Percentiles rank a stretch among this genome's conserved stretches.
Conservation (phyloP, 208 protist genomes). For the Kentomonas sorsogonicus region DNA sequence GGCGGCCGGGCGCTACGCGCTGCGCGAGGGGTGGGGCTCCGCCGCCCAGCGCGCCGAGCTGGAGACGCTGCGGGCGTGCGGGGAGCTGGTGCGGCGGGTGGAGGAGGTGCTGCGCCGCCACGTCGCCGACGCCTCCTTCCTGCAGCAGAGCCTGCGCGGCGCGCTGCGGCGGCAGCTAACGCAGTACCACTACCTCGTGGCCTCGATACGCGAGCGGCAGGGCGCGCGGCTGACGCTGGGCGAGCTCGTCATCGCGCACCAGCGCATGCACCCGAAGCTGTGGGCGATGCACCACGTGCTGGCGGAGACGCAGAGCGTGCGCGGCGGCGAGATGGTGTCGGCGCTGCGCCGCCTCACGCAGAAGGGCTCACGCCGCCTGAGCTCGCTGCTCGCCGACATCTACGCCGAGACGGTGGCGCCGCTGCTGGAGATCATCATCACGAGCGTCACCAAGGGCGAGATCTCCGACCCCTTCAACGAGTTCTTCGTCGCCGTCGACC, state of each 20-base stretch:
- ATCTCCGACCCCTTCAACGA: slow-evolving; percentile 53
- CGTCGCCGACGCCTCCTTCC: slow-evolving; percentile 32
- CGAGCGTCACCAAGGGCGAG: slow-evolving; percentile 50
- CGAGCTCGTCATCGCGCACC: slow-evolving; percentile 50
- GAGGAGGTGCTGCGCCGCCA: slow-evolving; percentile 27
- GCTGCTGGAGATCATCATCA: slow-evolving; percentile 47
- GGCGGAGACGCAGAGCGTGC: slow-evolving; percentile 40
- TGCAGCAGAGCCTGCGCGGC: slow-evolving; percentile 55
- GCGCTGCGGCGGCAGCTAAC: slow-evolving; percentile 46
- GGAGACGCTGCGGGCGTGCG: slow-evolving; percentile 33
- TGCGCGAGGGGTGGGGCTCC: slow-evolving; percentile 18
- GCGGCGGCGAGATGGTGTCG: slow-evolving; percentile 54
- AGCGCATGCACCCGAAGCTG: slow-evolving; percentile 52
- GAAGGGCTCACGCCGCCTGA: slow-evolving; percentile 47
- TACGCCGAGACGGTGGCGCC: slow-evolving; percentile 58
- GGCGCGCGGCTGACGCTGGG: slow-evolving; percentile 26
- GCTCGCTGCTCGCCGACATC: slow-evolving; percentile 36
- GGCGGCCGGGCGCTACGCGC: slow-evolving; percentile 18
- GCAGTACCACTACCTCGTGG: slow-evolving; percentile 57
- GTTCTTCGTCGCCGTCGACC: slow-evolving; percentile 47
- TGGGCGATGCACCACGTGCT: slow-evolving; percentile 45
- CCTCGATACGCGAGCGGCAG: slow-evolving; percentile 38
- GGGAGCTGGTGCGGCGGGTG: slow-evolving; percentile 32
- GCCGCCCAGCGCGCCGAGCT: slow-evolving; percentile 27
- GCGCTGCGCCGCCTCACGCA: slow-evolving; percentile 42